Evolutionary conservation across 805 yeast genomes (phyloP), one percentile per base, ranked within the genome.

Genomic region (Candida tammaniensis): DNA sequence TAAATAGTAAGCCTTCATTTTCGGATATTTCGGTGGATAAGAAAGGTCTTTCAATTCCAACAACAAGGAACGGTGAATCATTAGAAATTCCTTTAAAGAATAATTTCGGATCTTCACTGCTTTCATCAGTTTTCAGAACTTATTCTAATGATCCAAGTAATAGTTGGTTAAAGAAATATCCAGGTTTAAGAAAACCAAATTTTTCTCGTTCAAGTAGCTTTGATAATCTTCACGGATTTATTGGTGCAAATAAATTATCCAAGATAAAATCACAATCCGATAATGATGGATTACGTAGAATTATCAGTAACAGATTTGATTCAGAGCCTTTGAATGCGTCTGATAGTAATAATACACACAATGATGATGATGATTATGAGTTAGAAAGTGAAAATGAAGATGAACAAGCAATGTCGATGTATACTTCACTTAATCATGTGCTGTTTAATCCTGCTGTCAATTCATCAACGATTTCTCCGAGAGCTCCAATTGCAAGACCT

Each of bases 61-160:
- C 93, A 0, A 82, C 91, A 0, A 59, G 88, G 44, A 74, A 76
- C 24, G 94, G 94, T 5, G 93, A 80, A 46, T 75, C 91, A 0
- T 75, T 84, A 2, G 93, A 85, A 49, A 84, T 86, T 17, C 82
- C 82, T 2, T 11, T 33, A 3, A 33, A 33, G 7, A 20, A 28
- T 18, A 15, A 4, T 6, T n/a, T n/a, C n/a, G n/a, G n/a, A n/a
- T 19, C 14, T 13, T 11, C 29, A 18, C 25, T 25, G 10, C 26
- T 11, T 16, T 21, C 26, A 5, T 13, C 24, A 7, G 14, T 32
- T 13, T n/a, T 17, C 22, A 21, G 36, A 17, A 14, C 37, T 10
- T 12, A 18, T 10, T 37, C 45, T 14, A 23, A 31, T 17, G 45
- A 41, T 16, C 13, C 13, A 5, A 28, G 25, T 8, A 15, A 18